These are phyloP conservation scores for Barbarea vulgaris DNA, from an alignment of 345 rosid genomes.

Conservation along the genomic window DNA sequence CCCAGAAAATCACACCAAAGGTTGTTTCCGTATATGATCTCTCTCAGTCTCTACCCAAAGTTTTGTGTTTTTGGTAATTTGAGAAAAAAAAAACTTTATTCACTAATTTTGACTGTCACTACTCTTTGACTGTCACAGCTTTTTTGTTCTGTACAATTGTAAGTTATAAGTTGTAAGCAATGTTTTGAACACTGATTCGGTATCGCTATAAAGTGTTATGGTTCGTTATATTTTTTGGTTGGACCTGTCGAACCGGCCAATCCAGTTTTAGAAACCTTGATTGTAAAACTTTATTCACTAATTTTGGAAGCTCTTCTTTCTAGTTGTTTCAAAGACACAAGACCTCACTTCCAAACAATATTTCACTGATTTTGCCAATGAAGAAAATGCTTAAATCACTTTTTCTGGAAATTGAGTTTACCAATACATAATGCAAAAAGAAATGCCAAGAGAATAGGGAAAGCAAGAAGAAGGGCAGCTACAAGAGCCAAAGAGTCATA, in stretches of 20 bases:
- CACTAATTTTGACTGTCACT: too few species aligned
- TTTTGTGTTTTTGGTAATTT: not conserved
- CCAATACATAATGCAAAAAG: conserved; percentile 33
- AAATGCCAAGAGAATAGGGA: conserved; percentile 30
- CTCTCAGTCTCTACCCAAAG: conserved; percentile 12
- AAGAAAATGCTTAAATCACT: not conserved
- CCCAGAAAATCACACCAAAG: not conserved
- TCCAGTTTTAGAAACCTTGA: not conserved
- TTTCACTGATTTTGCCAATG: not conserved
- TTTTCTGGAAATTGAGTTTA: conserved; percentile 36
- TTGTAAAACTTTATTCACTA: not conserved
- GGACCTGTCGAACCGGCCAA: too few species aligned
- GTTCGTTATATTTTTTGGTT: too few species aligned
- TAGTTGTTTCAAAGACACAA: not conserved
- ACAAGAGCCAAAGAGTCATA: conserved; percentile 18
- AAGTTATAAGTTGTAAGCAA: not conserved
- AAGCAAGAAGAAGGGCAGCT: conserved; percentile 13
- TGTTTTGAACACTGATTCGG: not conserved
- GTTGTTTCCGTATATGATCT: not conserved
- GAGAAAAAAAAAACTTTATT: too few species aligned
- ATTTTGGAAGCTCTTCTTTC: not conserved
- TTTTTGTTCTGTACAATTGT: not conserved
- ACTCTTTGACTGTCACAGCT: not conserved
- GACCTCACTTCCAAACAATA: not conserved
- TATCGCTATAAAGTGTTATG: too few species aligned